Percentiles rank a stretch among this genome's conserved stretches.
phyloP scores from a whole-genome alignment of 2,329 filamentous ascomycete genomes.

The Ascochyta fabae region DNA sequence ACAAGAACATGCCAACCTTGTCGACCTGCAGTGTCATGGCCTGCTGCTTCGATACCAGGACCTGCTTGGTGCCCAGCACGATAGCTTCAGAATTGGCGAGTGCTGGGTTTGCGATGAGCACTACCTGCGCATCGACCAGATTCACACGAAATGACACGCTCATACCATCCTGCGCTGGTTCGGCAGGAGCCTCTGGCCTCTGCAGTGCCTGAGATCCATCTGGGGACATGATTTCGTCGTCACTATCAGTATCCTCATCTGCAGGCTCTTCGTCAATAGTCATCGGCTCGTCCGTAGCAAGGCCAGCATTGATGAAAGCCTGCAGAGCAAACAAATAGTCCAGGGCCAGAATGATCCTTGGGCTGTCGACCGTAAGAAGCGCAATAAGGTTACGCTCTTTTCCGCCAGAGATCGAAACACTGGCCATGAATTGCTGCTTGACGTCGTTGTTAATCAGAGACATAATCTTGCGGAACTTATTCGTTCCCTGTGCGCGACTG shows the following conservation, averaged over 20 bases:
- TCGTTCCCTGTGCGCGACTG: conserved; percentile 84
- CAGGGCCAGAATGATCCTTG: conserved; percentile 89
- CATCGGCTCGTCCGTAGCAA: conserved; percentile 63
- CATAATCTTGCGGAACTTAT: conserved; percentile 99
- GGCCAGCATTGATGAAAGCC: conserved; percentile 76
- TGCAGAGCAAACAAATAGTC: conserved; percentile 95
- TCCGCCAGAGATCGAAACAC: conserved; percentile 87
- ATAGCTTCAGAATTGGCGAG: conserved; percentile 93
- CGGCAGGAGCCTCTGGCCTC: conserved; percentile 25
- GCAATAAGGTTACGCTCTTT: conserved; percentile 82
- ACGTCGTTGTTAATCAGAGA: conserved; percentile 92
- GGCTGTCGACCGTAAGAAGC: conserved; percentile 92
- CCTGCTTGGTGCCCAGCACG: conserved; percentile 91
- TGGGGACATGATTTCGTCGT: conserved; percentile 46
- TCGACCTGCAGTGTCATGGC: conserved; percentile 92
- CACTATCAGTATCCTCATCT: conserved; percentile 56
- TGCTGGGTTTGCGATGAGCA: conserved; percentile 92
- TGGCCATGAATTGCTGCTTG: conserved; percentile 96
- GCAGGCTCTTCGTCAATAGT: conserved; percentile 65
- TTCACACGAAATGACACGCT: conserved; percentile 88
- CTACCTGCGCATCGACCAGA: conserved; percentile 93
- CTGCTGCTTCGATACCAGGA: conserved; percentile 91
- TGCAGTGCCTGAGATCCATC: conserved; percentile 35
- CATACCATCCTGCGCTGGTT: conserved; percentile 60
- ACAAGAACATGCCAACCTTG: conserved; percentile 96